Evolutionary conservation across 192 early-diverging fungal genomes (phyloP).

Genomic region (Funneliformis geosporum): DNA sequence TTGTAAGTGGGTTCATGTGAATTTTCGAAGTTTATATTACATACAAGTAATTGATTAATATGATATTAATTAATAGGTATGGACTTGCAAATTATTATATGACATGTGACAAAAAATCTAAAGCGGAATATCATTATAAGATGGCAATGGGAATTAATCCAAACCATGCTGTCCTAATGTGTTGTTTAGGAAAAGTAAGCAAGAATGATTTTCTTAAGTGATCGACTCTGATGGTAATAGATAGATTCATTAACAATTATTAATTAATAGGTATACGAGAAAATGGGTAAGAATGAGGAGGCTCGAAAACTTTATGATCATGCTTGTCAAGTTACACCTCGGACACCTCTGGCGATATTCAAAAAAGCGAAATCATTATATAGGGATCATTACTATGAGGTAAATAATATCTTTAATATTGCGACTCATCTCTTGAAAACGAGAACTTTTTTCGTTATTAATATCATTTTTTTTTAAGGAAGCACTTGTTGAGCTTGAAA

Average conservation of each 20-base stretch:
- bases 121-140: slow-evolving; percentile 73
- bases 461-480: slow-evolving; percentile 49
- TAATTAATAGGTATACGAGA: slow-evolving; percentile 53
- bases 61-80: slow-evolving; percentile 52
- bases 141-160: slow-evolving; percentile 73
- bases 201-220: not conserved
- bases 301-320: slow-evolving; percentile 66
- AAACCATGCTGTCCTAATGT: slow-evolving; percentile 69
- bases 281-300: slow-evolving; percentile 47
- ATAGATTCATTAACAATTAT: not conserved
- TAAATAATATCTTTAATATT: not conserved
- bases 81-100: slow-evolving; percentile 76
- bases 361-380: slow-evolving; percentile 67
- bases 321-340: slow-evolving; percentile 54
- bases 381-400: slow-evolving; percentile 5
- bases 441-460: not conserved
- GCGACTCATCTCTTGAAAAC: not conserved
- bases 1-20: slow-evolving; percentile 58
- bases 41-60: not conserved
- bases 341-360: slow-evolving; percentile 61
- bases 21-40: not conserved
- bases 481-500: slow-evolving; percentile 65
- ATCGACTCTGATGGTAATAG: too few species aligned
- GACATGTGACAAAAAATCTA: slow-evolving; percentile 69
- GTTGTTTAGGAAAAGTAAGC: slow-evolving; percentile 69